Conservation (phyloP, 805 yeast species). For the Pichia membranifaciens region DNA sequence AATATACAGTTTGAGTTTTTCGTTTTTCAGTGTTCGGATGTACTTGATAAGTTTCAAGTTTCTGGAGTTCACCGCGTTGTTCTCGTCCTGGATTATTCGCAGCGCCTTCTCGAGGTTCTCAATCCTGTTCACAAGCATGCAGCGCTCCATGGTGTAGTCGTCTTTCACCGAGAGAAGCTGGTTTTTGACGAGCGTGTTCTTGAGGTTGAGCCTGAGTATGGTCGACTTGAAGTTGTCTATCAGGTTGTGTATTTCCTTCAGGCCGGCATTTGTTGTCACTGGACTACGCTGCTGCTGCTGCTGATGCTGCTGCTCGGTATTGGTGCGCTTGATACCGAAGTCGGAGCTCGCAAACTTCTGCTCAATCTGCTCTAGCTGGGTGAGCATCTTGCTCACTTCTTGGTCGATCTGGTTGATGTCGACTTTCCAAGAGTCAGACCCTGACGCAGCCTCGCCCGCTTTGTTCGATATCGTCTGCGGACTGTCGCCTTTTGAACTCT, state of each 20-base stretch:
- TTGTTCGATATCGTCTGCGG: not conserved
- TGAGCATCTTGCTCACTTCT: not conserved
- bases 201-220: slow-evolving; percentile 28
- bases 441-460: not conserved
- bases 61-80: slow-evolving; percentile 26
- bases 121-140: slow-evolving; percentile 24
- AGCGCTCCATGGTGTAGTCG: slow-evolving; percentile 28
- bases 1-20: slow-evolving; percentile 24
- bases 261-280: not conserved
- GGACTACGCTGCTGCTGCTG: not conserved
- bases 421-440: not conserved
- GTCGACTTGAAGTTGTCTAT: slow-evolving; percentile 15
- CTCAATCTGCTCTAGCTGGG: not conserved
- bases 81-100: slow-evolving; percentile 25
- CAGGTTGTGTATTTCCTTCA: not conserved
- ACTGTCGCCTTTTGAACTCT: not conserved
- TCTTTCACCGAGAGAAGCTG: slow-evolving; percentile 26
- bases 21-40: slow-evolving; percentile 26
- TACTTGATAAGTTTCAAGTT: slow-evolving; percentile 31
- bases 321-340: not conserved
- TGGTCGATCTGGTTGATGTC: slow-evolving; percentile 1
- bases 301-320: not conserved
- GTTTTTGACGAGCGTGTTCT: slow-evolving; percentile 27
- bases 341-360: not conserved
- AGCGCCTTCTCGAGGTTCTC: slow-evolving; percentile 25